phyloP scores from a whole-genome alignment of 257 asterid genomes.

The Paulownia fortunei region DNA sequence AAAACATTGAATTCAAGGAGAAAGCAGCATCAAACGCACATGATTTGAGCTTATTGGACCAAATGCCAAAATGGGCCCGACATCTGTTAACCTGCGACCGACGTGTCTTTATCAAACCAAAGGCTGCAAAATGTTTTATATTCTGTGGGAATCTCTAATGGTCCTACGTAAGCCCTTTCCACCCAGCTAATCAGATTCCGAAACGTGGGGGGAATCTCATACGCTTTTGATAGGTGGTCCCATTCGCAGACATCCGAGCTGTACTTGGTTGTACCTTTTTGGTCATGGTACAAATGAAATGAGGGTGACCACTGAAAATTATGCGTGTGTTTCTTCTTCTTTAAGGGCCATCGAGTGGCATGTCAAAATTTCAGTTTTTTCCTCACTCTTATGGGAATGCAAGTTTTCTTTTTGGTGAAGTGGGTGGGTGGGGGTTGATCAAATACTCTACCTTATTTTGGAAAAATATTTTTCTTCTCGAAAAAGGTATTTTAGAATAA shows the following conservation, averaged over 20 bases:
- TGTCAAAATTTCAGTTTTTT: too few relatives aligned
- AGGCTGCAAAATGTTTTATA: constrained; percentile 17
- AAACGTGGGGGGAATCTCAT: constrained; percentile 35
- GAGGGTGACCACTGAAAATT: not conserved
- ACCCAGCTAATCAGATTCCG: constrained; percentile 30
- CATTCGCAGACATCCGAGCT: constrained; percentile 20
- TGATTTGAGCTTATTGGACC: not conserved
- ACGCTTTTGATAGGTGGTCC: constrained; percentile 18
- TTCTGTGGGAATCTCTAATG: constrained; percentile 25
- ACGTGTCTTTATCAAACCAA: constrained; percentile 31
- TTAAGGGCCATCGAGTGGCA: too few relatives aligned
- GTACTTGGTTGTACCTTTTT: constrained; percentile 29
- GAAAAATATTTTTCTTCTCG: too few relatives aligned
- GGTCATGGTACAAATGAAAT: not conserved
- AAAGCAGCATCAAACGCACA: too few relatives aligned
- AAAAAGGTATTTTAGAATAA: too few relatives aligned
- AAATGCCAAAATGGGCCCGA: not conserved
- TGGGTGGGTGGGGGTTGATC: too few relatives aligned
- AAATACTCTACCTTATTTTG: too few relatives aligned
- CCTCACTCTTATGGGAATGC: too few relatives aligned
- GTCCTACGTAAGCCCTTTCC: constrained; percentile 11
- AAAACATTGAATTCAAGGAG: too few relatives aligned
- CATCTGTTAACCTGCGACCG: constrained; percentile 34
- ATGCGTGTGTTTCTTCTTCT: not conserved
- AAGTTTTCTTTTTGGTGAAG: too few relatives aligned